Percentiles rank a stretch among this genome's conserved stretches.
Conservation (phyloP, 768 basidiomycete genomes). For the Daedaleopsis nitida region DNA sequence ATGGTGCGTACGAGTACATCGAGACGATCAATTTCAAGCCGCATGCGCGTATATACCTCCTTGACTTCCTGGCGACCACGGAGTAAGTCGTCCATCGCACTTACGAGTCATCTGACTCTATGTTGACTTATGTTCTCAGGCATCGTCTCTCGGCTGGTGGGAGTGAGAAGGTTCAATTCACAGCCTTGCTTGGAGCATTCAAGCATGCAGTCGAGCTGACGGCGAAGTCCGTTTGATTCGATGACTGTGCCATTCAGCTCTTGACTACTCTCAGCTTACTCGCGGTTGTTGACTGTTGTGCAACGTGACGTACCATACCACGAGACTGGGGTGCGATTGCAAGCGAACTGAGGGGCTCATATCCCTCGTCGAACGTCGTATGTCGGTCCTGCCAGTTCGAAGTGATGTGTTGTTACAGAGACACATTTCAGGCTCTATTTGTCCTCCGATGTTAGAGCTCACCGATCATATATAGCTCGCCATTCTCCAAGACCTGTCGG, state of each 20-base stretch:
- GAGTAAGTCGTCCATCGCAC: conserved; percentile 63
- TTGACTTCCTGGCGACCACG: conserved; percentile 92
- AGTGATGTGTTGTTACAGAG: no score
- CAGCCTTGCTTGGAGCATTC: conserved; percentile 88
- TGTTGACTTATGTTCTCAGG: conserved; percentile 42
- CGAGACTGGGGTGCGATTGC: neutral
- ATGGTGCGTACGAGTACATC: conserved; percentile 89
- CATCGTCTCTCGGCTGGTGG: conserved; percentile 91
- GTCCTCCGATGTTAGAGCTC: no score
- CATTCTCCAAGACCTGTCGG: no score
- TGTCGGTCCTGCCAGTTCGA: no score
- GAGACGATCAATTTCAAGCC: conserved; percentile 85
- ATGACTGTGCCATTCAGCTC: neutral
- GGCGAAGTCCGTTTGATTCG: conserved; percentile 36
- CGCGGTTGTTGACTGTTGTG: neutral
- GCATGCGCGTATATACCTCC: conserved; percentile 83
- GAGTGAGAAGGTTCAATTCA: conserved; percentile 92
- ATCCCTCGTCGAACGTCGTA: no score
- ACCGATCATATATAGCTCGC: no score
- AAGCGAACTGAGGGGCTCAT: neutral
- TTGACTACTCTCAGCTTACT: neutral
- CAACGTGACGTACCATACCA: neutral
- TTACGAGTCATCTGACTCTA: neutral
- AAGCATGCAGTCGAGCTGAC: conserved; percentile 88
- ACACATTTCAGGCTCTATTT: no score